Evolutionary conservation across 2,329 filamentous ascomycete genomes (phyloP).

Genomic region (Fusarium palustre): DNA sequence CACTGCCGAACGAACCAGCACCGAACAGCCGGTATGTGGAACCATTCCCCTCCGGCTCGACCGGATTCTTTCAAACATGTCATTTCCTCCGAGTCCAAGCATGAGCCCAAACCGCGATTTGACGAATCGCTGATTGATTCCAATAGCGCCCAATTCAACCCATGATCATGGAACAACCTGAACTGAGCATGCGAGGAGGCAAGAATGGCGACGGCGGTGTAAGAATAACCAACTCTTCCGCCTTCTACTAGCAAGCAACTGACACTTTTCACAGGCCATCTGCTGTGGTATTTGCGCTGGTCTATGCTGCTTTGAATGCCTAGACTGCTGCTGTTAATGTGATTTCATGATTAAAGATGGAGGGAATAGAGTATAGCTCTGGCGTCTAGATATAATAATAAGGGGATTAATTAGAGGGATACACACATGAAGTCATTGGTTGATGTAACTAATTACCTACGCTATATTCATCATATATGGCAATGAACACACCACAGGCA

Average conservation of each 20-base stretch:
- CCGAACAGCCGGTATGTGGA: conserved; percentile 53
- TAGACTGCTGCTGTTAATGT: conserved; percentile 50
- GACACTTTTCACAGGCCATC: conserved; percentile 48
- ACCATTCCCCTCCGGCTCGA: conserved; percentile 12
- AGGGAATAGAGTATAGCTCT: conserved; percentile 6
- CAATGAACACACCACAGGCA: background rate
- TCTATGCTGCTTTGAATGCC: conserved; percentile 55
- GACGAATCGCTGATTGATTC: conserved; percentile 1
- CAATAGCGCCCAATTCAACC: conserved; percentile 51
- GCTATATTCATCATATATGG: conserved; percentile 2
- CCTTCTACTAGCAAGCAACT: background rate
- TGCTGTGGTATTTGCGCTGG: conserved; percentile 57
- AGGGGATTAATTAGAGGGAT: conserved; percentile 1
- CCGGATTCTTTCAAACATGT: background rate
- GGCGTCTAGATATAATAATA: conserved; percentile 43
- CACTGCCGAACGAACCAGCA: conserved; percentile 44
- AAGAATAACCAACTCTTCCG: conserved; percentile 23
- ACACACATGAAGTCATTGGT: background rate
- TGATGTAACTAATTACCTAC: conserved; percentile 16
- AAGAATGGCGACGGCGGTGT: conserved; percentile 52
- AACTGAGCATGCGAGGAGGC: conserved; percentile 51
- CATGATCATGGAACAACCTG: conserved; percentile 49
- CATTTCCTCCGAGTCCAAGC: background rate
- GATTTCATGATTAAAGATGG: background rate
- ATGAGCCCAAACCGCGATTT: too few relatives aligned